phyloP scores from a whole-genome alignment of 2,329 filamentous ascomycete species.

The Magnaporthiopsis poae region DNA sequence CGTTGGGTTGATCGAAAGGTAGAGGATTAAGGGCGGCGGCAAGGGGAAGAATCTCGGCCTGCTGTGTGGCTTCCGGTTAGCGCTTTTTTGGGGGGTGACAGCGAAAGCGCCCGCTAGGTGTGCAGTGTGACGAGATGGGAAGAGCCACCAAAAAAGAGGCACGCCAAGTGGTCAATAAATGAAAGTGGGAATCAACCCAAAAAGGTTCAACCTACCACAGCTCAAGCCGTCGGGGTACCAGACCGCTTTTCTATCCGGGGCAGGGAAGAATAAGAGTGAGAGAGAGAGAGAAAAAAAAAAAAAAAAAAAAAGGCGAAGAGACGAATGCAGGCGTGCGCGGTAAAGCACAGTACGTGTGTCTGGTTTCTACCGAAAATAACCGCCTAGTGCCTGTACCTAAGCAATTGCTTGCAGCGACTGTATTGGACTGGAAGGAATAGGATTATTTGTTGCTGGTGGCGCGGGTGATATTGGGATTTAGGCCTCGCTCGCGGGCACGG shows the following conservation, averaged over 20 bases:
- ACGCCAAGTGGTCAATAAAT: neutral
- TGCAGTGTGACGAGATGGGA: neutral
- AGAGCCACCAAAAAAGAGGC: neutral
- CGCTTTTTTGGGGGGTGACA: neutral
- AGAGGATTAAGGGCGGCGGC: neutral
- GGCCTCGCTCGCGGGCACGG: neutral
- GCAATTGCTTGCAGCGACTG: neutral
- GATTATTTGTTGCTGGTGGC: neutral
- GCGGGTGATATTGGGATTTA: neutral
- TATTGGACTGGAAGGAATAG: neutral
- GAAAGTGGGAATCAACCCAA: neutral
- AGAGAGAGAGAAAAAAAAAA: conserved; percentile 1
- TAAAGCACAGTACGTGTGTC: neutral
- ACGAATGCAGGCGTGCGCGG: conserved; percentile 8
- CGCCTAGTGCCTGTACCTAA: neutral
- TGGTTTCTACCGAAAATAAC: neutral
- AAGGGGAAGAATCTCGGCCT: neutral
- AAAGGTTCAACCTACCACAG: neutral
- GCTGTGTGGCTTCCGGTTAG: conserved; percentile 1
- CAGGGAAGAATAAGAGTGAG: neutral
- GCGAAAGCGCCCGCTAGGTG: neutral
- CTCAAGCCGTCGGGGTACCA: neutral
- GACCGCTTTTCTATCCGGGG: neutral
- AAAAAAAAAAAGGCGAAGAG: conserved; percentile 12
- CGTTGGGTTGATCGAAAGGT: neutral